Evolutionary conservation across 345 rosid species (phyloP).

Genomic region (Lepidium africanum): DNA sequence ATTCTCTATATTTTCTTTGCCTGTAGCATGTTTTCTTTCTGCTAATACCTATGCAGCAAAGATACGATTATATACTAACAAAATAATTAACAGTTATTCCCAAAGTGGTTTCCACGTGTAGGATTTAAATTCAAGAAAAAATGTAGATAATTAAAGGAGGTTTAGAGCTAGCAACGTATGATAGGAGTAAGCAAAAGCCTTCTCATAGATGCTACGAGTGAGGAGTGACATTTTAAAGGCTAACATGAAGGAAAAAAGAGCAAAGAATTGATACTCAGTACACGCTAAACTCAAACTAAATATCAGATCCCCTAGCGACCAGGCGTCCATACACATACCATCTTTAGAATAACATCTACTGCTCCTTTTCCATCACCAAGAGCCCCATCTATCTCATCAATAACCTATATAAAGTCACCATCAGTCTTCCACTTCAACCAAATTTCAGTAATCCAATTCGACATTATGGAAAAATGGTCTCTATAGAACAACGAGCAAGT

Average conservation of each 20-base stretch:
- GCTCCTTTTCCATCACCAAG: constrained; percentile 98
- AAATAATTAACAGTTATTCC: not conserved
- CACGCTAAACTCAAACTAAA: not conserved
- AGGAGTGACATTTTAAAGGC: not conserved
- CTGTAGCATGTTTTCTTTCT: constrained; percentile 51
- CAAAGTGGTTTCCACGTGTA: not conserved
- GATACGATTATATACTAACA: not conserved
- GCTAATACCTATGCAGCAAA: constrained; percentile 53
- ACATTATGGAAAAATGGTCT: not conserved
- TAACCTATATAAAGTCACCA: constrained; percentile 46
- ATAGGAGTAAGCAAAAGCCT: not conserved
- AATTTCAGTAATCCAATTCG: not conserved
- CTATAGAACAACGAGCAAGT: not conserved
- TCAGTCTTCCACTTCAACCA: constrained; percentile 1
- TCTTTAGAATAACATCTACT: constrained; percentile 80
- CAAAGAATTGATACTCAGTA: not conserved
- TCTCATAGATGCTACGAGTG: not conserved
- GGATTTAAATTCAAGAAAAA: not conserved
- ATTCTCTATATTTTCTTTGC: constrained; percentile 52
- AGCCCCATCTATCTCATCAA: constrained; percentile 99
- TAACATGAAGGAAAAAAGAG: not conserved
- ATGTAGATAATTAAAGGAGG: not conserved
- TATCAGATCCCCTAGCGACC: not conserved
- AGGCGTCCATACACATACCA: constrained; percentile 45
- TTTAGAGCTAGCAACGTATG: not conserved